Conservation (phyloP, 108 stramenopile genomes). For the Nitzschia putrida region DNA sequence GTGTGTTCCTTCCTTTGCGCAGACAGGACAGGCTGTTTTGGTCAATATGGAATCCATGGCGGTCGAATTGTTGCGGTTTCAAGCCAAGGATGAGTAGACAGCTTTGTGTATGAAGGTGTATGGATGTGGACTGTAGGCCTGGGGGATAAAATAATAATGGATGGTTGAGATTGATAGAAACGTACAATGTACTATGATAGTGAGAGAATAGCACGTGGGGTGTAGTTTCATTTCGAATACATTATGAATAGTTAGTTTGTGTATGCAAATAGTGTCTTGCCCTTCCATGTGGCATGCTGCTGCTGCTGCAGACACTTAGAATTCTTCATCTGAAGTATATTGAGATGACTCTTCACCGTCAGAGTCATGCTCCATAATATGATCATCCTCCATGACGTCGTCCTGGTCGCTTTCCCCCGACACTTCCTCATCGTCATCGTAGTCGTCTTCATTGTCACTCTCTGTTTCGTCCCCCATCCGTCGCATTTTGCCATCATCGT, state of each 20-base stretch:
- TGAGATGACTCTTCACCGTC: constrained; percentile 1
- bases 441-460: constrained; percentile 12
- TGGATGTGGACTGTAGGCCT: too few species aligned
- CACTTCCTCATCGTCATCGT: constrained; percentile 1
- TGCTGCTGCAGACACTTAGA: constrained; percentile 1
- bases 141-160: background rate
- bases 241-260: too few species aligned
- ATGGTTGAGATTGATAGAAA: background rate
- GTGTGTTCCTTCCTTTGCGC: constrained; percentile 72
- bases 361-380: constrained; percentile 1
- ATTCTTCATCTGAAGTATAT: constrained; percentile 29
- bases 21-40: constrained; percentile 72
- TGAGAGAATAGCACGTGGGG: too few species aligned
- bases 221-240: too few species aligned
- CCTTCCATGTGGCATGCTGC: too few species aligned
- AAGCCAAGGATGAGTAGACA: constrained; percentile 19
- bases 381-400: constrained; percentile 30
- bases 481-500: constrained; percentile 52
- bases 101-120: background rate
- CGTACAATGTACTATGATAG: too few species aligned
- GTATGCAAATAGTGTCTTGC: too few species aligned
- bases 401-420: constrained; percentile 20
- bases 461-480: constrained; percentile 16
- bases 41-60: constrained; percentile 72
- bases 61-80: constrained; percentile 68